Base-by-base conservation (phyloP, 2,329 filamentous ascomycete genomes). In the Fusarium abutilonis region DNA sequence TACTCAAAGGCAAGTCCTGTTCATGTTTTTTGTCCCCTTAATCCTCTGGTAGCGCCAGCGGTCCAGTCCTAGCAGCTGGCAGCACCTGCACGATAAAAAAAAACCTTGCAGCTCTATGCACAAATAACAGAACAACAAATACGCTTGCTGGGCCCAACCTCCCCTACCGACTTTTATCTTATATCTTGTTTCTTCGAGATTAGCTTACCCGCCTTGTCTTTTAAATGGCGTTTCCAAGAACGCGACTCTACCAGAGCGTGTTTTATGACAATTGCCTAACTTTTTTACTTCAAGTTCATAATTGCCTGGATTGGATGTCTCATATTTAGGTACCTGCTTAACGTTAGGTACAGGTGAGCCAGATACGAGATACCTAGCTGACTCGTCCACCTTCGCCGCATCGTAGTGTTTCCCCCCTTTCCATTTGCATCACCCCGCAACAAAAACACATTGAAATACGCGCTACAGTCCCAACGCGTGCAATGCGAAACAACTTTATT, bases 391-490 rank as follows among this genome's bases (percentile, higher is more conserved):
- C 67, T 70, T 41, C 32, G 32, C 43, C 50, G 38, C 43, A 56
- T 39, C 46, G 46, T 36, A 52, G 52, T 60, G 46, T 66, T 64
- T 60, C 51, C 52, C 40, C 46, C 35, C 31, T 34, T 53, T 56
- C 55, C 56, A 57, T 56, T 51, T 50, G 41, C 45, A 56, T 55
- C 43, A 60, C 66, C 67, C 68, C 67, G 59, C 66, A 70, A 66
- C 45, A 50, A 34, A 26, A 48, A 38, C 45, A 46, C 11, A 34
- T 34, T 6, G 60, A 55, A 67, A 31, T 56, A 70, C 61, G 60
- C 68, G 66, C 59, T 58, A 53, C 36, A 63, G 49, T 48, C 39
- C 48, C 34, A 64, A 64, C 61, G 68, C 57, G 57, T 63, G 48
- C 32, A 34, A 44, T 49, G 11, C 53, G 34, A 56, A 40, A 39